These are phyloP conservation scores for Trichoderma simmonsii DNA, from an alignment of 2,329 filamentous ascomycete genomes.

Conservation along the genomic window DNA sequence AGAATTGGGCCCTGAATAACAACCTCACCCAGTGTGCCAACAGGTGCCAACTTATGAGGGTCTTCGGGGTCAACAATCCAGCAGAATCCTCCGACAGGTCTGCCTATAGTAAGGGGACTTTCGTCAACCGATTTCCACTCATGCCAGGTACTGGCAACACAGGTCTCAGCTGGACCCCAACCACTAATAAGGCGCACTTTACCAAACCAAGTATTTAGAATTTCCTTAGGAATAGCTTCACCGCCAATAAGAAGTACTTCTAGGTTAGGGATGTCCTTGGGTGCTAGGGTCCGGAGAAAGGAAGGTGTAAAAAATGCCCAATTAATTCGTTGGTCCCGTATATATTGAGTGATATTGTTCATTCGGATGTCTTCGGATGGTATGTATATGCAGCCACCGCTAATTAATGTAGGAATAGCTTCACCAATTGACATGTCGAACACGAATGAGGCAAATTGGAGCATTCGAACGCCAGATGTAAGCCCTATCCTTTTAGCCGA, in stretches of 20 bases:
- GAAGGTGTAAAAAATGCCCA: slow-evolving; percentile 9
- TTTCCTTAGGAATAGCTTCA: slow-evolving; percentile 6
- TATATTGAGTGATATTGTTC: background rate
- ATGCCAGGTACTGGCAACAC: background rate
- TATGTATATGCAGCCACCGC: background rate
- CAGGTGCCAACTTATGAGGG: background rate
- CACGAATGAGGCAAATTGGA: slow-evolving; percentile 10
- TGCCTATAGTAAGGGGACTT: background rate
- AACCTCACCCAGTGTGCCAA: slow-evolving; percentile 4
- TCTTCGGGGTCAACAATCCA: slow-evolving; percentile 16
- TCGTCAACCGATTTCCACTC: background rate
- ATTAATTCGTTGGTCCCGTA: background rate
- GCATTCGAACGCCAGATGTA: background rate
- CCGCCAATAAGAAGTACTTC: slow-evolving; percentile 1
- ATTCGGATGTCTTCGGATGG: slow-evolving; percentile 10
- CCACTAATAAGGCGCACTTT: background rate
- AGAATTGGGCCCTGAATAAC: slow-evolving; percentile 9
- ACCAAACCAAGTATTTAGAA: background rate
- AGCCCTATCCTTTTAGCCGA: background rate
- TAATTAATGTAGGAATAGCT: background rate
- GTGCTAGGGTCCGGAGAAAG: background rate
- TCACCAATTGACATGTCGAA: slow-evolving; percentile 18
- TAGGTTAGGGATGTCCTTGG: background rate
- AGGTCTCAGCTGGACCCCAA: slow-evolving; percentile 12
- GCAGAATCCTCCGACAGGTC: background rate